phyloP scores from a whole-genome alignment of 345 rosid species.

The Physaria fendleri region DNA sequence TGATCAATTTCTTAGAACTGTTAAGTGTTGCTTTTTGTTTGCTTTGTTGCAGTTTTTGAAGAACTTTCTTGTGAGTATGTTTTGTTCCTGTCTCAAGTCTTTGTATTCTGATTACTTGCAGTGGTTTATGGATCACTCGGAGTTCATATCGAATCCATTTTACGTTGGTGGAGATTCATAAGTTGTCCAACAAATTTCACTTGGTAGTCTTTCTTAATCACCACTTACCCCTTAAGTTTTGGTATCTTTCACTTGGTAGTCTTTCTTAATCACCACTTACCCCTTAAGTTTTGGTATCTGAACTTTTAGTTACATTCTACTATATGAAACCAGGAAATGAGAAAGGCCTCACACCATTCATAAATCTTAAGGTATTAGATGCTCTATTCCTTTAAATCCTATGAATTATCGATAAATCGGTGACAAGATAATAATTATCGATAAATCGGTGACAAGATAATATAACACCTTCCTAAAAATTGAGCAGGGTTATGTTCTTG shows the following conservation, averaged over 20 bases:
- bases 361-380: conserved; percentile 50
- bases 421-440: too few relatives aligned
- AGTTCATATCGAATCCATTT: conserved; percentile 43
- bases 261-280: background rate
- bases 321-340: conserved; percentile 50
- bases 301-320: too few relatives aligned
- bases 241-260: conserved; percentile 37
- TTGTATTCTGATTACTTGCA: conserved; percentile 18
- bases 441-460: background rate
- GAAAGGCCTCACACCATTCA: conserved; percentile 35
- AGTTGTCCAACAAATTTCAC: conserved; percentile 40
- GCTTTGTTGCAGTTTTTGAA: background rate
- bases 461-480: background rate
- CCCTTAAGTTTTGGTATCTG: background rate
- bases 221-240: background rate
- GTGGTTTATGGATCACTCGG: conserved; percentile 59
- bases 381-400: background rate
- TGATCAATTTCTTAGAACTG: conserved; percentile 49
- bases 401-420: too few relatives aligned
- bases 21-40: conserved; percentile 15
- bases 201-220: conserved; percentile 34
- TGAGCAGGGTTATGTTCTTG: conserved; percentile 29
- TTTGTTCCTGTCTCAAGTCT: background rate
- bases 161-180: conserved; percentile 70
- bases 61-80: background rate